phyloP scores from a whole-genome alignment of 257 asterid genomes.

The Penstemon newberryi region DNA sequence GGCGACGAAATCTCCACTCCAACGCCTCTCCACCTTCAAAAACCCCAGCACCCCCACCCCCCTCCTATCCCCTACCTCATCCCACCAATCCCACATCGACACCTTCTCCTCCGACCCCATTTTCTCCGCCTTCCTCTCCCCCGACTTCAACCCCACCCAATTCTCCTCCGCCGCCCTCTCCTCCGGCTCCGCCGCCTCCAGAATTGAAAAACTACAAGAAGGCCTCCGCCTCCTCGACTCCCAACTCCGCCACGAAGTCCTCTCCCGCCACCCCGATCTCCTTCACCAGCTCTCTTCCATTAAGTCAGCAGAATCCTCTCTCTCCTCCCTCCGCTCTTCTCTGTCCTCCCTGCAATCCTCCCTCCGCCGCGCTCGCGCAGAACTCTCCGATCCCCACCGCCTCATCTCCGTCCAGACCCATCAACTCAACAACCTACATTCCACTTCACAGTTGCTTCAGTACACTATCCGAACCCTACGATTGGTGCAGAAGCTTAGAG shows the following conservation, averaged over 20 bases:
- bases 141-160: constrained; percentile 75
- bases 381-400: constrained; percentile 84
- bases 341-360: constrained; percentile 77
- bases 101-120: constrained; percentile 83
- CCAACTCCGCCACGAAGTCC: constrained; percentile 86
- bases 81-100: constrained; percentile 45
- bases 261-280: constrained; percentile 80
- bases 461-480: constrained; percentile 62
- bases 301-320: constrained; percentile 69
- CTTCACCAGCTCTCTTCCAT: constrained; percentile 85
- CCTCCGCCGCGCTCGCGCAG: constrained; percentile 66
- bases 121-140: constrained; percentile 80
- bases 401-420: constrained; percentile 58
- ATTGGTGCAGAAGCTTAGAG: constrained; percentile 62
- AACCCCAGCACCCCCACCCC: constrained; percentile 30
- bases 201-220: constrained; percentile 87
- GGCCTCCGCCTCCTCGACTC: constrained; percentile 79
- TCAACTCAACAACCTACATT: constrained; percentile 72
- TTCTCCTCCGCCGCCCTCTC: constrained; percentile 98
- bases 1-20: constrained; percentile 67
- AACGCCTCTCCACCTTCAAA: constrained; percentile 74
- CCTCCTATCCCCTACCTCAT: constrained; percentile 23
- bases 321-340: constrained; percentile 72
- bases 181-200: constrained; percentile 93
- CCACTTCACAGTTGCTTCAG: constrained; percentile 63